Percentiles rank a stretch among this genome's conserved stretches.
These are phyloP conservation scores for Cladosporium sp. DNA, from an alignment of 2,329 filamentous ascomycete species.

Conservation along the genomic window DNA sequence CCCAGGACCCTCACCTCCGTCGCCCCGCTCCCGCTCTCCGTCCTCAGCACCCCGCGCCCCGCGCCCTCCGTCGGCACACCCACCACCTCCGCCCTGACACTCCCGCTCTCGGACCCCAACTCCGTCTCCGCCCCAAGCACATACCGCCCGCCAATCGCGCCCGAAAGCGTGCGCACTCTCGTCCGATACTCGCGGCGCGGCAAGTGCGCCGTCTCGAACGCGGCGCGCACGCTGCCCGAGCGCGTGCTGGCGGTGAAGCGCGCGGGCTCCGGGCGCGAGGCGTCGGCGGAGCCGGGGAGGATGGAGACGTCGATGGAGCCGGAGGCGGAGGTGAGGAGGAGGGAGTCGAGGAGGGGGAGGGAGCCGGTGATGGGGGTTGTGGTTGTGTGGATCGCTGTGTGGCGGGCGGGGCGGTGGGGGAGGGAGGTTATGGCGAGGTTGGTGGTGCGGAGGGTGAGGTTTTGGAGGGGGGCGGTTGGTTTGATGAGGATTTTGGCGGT, in stretches of 20 bases:
- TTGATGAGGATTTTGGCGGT: slow-evolving; percentile 33
- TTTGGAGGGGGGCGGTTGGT: slow-evolving; percentile 27
- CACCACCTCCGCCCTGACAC: slow-evolving; percentile 30
- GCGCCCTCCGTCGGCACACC: slow-evolving; percentile 21
- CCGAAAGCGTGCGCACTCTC: slow-evolving; percentile 33
- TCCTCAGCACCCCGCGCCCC: slow-evolving; percentile 29
- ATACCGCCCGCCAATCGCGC: slow-evolving; percentile 33
- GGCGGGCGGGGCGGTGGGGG: slow-evolving; percentile 30
- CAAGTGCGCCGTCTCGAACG: slow-evolving; percentile 21
- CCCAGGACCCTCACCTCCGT: slow-evolving; percentile 30
- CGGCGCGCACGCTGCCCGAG: slow-evolving; percentile 33
- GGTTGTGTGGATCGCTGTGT: slow-evolving; percentile 34
- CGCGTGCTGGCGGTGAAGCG: slow-evolving; percentile 31
- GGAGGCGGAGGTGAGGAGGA: slow-evolving; percentile 35
- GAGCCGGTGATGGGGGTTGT: slow-evolving; percentile 37
- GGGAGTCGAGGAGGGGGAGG: slow-evolving; percentile 36
- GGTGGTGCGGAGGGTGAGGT: slow-evolving; percentile 30
- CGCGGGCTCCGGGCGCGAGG: slow-evolving; percentile 28
- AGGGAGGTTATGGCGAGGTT: slow-evolving; percentile 36
- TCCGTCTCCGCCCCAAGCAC: slow-evolving; percentile 35
- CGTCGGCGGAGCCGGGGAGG: slow-evolving; percentile 31
- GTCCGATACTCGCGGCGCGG: slow-evolving; percentile 39
- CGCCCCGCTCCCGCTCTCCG: slow-evolving; percentile 30
- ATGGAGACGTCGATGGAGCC: slow-evolving; percentile 37
- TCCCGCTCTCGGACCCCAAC: slow-evolving; percentile 31